A percentile compares a stretch with the other conserved stretches of the same genome.
Evolutionary conservation across 2,329 filamentous ascomycete species (phyloP).

Genomic region (Coniochaeta sp.): DNA sequence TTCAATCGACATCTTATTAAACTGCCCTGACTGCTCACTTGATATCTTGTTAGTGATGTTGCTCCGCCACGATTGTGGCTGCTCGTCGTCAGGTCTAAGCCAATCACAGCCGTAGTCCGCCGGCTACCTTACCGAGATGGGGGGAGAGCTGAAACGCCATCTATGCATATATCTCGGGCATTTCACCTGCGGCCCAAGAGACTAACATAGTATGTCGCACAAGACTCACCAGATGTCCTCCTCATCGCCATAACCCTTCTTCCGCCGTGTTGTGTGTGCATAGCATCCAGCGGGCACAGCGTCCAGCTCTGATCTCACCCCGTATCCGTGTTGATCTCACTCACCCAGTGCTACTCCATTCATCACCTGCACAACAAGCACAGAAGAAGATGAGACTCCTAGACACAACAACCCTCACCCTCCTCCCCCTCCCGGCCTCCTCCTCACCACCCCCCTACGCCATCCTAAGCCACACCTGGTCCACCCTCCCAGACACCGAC

Average conservation of each 20-base stretch:
- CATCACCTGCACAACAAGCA: too few relatives aligned
- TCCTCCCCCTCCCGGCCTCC: not conserved
- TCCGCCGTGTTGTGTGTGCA: too few relatives aligned
- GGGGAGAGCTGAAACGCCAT: conserved; percentile 1
- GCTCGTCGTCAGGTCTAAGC: not conserved
- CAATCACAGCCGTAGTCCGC: not conserved
- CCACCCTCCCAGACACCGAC: conserved; percentile 2
- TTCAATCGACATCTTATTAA: too few relatives aligned
- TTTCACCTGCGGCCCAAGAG: too few relatives aligned
- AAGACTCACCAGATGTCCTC: not conserved
- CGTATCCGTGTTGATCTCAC: too few relatives aligned
- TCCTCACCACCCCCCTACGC: conserved; percentile 10
- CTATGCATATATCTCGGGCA: too few relatives aligned
- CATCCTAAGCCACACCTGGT: conserved; percentile 12
- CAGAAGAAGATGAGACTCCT: conserved; percentile 1
- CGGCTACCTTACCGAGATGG: not conserved
- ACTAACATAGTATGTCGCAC: too few relatives aligned
- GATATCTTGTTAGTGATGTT: too few relatives aligned
- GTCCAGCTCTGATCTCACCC: not conserved
- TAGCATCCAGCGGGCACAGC: too few relatives aligned
- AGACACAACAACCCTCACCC: not conserved
- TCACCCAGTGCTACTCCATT: too few relatives aligned
- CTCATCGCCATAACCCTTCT: not conserved
- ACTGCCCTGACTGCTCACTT: too few relatives aligned
- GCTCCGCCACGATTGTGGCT: not conserved